These are phyloP conservation scores for Alectoria sarmentosa DNA, from an alignment of 495 filamentous ascomycete genomes.

Conservation along the genomic window DNA sequence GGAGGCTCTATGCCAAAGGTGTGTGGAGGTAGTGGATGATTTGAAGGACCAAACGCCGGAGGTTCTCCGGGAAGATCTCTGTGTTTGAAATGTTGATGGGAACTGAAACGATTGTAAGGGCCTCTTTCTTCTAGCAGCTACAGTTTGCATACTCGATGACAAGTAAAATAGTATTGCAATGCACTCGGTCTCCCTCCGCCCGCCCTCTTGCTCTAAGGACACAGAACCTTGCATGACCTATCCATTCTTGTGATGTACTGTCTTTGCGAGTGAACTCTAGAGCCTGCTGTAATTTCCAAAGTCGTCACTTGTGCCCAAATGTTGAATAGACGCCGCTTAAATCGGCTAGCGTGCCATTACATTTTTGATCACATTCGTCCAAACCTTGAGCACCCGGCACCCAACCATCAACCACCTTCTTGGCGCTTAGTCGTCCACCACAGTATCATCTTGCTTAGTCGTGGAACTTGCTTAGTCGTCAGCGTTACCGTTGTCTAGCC, in stretches of 20 bases:
- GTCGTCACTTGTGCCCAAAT: background rate
- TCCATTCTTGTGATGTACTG: background rate
- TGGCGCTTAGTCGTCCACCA: background rate
- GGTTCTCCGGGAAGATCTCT: slow-evolving; percentile 3
- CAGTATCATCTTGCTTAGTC: background rate
- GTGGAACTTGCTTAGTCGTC: background rate
- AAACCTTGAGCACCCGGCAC: background rate
- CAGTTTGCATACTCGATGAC: background rate
- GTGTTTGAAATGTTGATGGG: background rate
- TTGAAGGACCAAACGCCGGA: slow-evolving; percentile 24
- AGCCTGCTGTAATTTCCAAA: background rate
- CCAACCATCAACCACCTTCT: background rate
- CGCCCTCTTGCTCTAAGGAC: no score
- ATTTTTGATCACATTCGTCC: background rate
- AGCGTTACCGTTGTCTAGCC: background rate
- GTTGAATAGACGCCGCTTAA: background rate
- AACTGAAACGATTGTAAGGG: background rate
- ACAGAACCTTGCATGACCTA: background rate
- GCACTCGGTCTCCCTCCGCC: no score
- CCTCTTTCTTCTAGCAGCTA: background rate
- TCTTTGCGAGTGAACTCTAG: background rate
- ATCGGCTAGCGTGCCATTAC: background rate
- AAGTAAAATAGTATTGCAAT: background rate
- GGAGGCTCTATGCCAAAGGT: slow-evolving; percentile 63
- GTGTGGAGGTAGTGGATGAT: slow-evolving; percentile 56